phyloP scores from a whole-genome alignment of 2,329 filamentous ascomycete genomes.

The Colletotrichum neosansevieriae region DNA sequence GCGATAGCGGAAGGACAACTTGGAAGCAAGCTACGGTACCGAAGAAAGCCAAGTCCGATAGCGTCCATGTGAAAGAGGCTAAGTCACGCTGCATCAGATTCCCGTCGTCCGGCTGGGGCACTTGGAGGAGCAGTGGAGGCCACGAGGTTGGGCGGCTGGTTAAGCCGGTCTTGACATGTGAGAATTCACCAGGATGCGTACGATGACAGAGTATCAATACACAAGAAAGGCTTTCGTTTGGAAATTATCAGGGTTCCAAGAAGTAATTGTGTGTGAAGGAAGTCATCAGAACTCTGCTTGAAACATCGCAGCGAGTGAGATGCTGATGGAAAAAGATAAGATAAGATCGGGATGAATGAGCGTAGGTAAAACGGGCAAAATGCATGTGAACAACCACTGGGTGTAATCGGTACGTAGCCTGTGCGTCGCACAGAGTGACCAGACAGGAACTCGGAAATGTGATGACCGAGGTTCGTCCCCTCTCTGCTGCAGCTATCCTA shows the following conservation, averaged over 20 bases:
- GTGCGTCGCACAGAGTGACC: background rate
- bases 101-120: slow-evolving; percentile 18
- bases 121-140: background rate
- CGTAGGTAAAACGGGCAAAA: background rate
- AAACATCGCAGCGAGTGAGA: no score
- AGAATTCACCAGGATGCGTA: background rate
- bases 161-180: slow-evolving; percentile 1
- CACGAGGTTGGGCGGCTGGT: background rate
- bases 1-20: no score
- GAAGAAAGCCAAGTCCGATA: background rate
- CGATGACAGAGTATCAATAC: background rate
- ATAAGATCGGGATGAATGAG: no score
- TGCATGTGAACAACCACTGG: background rate
- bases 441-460: no score
- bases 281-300: no score
- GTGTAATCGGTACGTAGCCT: accelerated
- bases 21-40: no score
- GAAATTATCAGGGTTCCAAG: no score
- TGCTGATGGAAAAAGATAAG: no score
- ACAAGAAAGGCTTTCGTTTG: no score
- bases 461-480: slow-evolving; percentile 35
- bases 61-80: slow-evolving; percentile 23
- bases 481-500: background rate
- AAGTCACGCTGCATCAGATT: slow-evolving; percentile 10
- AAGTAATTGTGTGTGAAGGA: no score